Evolutionary conservation across 768 basidiomycete species (phyloP), one percentile per base, ranked within the genome.

Genomic region (Cystofilobasidium macerans): DNA sequence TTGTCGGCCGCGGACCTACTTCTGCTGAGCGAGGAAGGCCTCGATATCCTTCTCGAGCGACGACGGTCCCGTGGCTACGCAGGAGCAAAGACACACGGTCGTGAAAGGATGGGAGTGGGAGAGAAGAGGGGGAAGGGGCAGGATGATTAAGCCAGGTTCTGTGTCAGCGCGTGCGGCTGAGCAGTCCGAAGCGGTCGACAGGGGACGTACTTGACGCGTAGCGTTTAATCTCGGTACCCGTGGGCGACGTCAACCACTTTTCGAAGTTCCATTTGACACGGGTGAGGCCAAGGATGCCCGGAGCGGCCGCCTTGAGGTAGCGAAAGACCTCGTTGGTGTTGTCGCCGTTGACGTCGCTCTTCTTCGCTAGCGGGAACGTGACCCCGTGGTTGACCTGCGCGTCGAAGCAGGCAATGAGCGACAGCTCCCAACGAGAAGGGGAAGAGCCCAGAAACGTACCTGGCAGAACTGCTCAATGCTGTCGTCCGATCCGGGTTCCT

Each of bases 351-450:
- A 61, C 60, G 60, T 61, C 60, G 9, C 16, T 58, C 78, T 94
- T 97, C 78, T 84, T 86, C 85, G 89, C 88, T 58, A 97, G 77
- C 14, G 89, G 89, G 80, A 94, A 94, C 9, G 83, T 83, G 32
- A 97, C 91, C 22, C 89, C 89, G 74, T 92, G 85, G 79, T 92
- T 94, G 69, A 83, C 72, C 59, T 82, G 78, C 51, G 48, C 16
- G 54, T 13, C 14, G 36, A 38, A 14, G 36, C 8, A 51, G n/a
- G 12, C 63, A 5, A n/a, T 20, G 33, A 38, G 47, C 48, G 51
- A 35, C 47, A 57, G n/a, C 22, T 40, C 18, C 11, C 32, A 26
- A 33, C 12, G 22, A 24, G 35, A n/a, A n/a, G 8, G 7, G 11
- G 47, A 22, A 20, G 9, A 4, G 5, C 7, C 24, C 22, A 48